Evolutionary conservation across 805 yeast genomes (phyloP), one percentile per base, ranked within the genome.

Genomic region (Kuraishia cidri): DNA sequence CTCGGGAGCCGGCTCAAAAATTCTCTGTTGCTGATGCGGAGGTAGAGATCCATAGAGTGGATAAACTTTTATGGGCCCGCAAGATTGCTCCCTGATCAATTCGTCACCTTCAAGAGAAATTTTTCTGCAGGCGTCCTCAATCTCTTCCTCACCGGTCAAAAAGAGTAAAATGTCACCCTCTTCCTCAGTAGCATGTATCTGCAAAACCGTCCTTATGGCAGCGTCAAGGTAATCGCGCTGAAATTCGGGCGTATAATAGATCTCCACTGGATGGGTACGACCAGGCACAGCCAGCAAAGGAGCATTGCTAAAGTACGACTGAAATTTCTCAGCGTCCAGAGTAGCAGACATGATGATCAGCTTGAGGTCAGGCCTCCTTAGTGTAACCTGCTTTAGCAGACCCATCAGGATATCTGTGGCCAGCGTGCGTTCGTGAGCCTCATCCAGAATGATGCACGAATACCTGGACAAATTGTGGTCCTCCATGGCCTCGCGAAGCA

Each of bases 331-430:
- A 3, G 97, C 97, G 62, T 90, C 97, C 54, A 90, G 69, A 2
- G 98, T 92, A 40, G 97, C 98, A 46, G 97, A 87, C 97, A 90
- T 90, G 53, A 90, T 78, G 42, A 90, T 87, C 45, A 90, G 72
- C 55, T 92, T 92, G 50, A 90, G 68, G 50, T 90, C 97, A 14
- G 85, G 79, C 57, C 97, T 74, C 56, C 94, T 72, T 23, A 56
- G 45, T 19, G 85, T 72, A 29, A 90, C 79, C 51, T 87, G 84
- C 56, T 90, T 90, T 48, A 90, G 60, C 39, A 90, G 64, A 39
- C 97, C 97, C 97, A 90, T 90, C 44, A 90, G 64, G 38, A 90
- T 90, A 71, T 90, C 98, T 0, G 98, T 90, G 23, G 97, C 86
- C 46, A 90, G 67, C 0, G 98, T 92, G 57, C 98, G 79, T 60